Evolutionary conservation across 129 eudicot genomes (phyloP), one percentile per base, ranked within the genome.

Genomic region (Escallonia herrerae): DNA sequence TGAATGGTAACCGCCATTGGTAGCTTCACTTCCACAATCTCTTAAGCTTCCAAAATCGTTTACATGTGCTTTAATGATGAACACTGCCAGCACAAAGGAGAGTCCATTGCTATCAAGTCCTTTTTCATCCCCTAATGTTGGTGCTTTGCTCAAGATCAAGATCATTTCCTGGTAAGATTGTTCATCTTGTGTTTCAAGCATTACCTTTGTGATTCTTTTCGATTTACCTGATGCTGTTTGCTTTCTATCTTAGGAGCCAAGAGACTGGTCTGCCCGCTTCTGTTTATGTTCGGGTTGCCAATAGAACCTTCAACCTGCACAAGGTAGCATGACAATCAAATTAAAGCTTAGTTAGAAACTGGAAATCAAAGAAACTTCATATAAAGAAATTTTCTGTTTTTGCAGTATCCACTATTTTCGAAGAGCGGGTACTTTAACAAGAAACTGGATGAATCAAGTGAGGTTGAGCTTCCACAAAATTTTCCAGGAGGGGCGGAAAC

Each of bases 401-500:
- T 74, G 43, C 84, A 90, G 97, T 77, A 72, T 43, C 97, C 96
- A 40, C 63, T 91, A 60, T 68, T 64, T 59, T 63, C 86, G 3
- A 87, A 81, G 76, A 87, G 97, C 50, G 97, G 97, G 22, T 91
- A 83, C 74, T 91, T 91, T 76, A 76, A 68, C 71, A 79, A 83
- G 77, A 76, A 72, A 54, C 58, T 91, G 72, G 61, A 40, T 7
- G 84, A 85, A 40, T 83, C 91, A 6, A 77, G 80, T 58, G 91
- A 81, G 62, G 72, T 85, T 43, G 81, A 81, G 66, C 82, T 91
- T n/a, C 95, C 97, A 48, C 51, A 66, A 43, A 68, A 81, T 68
- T 91, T 91, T 57, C 96, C 97, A 0, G 97, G 97, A 9, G 97
- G 97, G 43, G 53, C 95, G 9, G 91, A 83, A 60, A 81, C 96